Evolutionary conservation across 371 early-diverging fungal genomes (phyloP), one percentile per base, ranked within the genome.

Genomic region (Umbelopsis sp.): DNA sequence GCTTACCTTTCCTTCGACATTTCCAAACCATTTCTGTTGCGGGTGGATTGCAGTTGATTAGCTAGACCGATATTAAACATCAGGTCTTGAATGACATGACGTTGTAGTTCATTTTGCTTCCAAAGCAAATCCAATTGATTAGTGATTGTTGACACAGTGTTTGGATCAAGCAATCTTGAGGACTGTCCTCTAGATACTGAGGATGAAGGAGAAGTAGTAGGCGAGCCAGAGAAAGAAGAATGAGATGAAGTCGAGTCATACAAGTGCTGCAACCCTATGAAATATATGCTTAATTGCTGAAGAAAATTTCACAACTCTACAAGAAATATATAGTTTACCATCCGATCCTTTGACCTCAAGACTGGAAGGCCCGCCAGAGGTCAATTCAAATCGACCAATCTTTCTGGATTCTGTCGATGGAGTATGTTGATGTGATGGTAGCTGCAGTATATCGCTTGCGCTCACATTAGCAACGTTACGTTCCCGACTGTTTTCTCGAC

Each of bases 351-450:
- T 53, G 29, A 53, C 53, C 4, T 53, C 53, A 16, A 29, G 32
- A 16, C 53, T 32, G 24, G 53, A 53, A 12, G 57, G 57, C 8
- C 29, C 35, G 32, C 69, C 66, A 29, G 69, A 69, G 11, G 71
- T 71, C 67, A 74, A 44, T 62, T 74, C 74, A 67, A 74, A 74
- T 20, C 74, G 67, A 5, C 74, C 74, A 2, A 71, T 66, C 62
- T 74, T 74, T 18, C 74, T 69, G 18, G 72, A 69, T 25, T 74
- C 74, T n/a, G 35, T 57, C 4, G 57, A 57, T 10, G 18, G 12
- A 16, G 57, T 57, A 16, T 32, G 14, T 12, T 35, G 57, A 35
- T 57, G 57, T 6, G 57, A 57, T 37, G 57, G 14, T 12, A 18
- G 35, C 12, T 57, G 57, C 14, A 32, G 57, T 16, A 35, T 57